Evolutionary conservation across 164 flowering plant genomes (phyloP), one percentile per base, ranked within the genome.

Genomic region (Dillenia turbinata): DNA sequence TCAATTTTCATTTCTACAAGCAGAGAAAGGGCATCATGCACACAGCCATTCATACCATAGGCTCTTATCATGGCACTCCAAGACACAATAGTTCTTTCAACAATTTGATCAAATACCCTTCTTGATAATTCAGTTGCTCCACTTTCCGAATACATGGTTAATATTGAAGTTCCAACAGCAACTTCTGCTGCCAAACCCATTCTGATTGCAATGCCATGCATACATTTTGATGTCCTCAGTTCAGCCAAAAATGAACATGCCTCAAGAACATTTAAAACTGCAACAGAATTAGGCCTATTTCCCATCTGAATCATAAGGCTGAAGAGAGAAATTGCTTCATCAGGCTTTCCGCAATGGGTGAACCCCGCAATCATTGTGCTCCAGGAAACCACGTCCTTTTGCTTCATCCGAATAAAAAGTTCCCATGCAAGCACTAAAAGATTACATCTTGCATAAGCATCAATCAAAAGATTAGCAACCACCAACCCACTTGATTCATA

Each of bases 51-150:
- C 78, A 81, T 78, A 45, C 89, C 95, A 69, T 77, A 87, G 1
- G 85, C 91, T 40, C 83, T 62, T 61, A 91, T 83, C 86, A 91
- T 85, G 22, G 96, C 86, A 46, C 88, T 78, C 94, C 91, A 91
- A 13, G 91, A 65, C 44, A 89, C 70, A n/a, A 81, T 46, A 40
- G 82, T 89, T 73, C 75, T 85, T 26, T 67, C 44, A 3, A 68
- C 73, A 52, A 85, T 84, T 53, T 75, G 82, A 43, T 84, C 72
- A 50, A 94, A 94, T 19, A 75, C 85, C 76, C 55, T 85, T 56
- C 76, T 75, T 13, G 98, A 80, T 10, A 68, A 49, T 13, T 70
- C 85, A 47, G 87, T 70, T 9, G 75, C 83, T n/a, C 96, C 96
- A 67, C 93, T 85, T 69, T 89, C 85, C 0, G 91, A 71, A 71